A percentile compares a stretch with the other conserved stretches of the same genome.
Conservation (phyloP, 768 basidiomycete species). For the Russula lepida region DNA sequence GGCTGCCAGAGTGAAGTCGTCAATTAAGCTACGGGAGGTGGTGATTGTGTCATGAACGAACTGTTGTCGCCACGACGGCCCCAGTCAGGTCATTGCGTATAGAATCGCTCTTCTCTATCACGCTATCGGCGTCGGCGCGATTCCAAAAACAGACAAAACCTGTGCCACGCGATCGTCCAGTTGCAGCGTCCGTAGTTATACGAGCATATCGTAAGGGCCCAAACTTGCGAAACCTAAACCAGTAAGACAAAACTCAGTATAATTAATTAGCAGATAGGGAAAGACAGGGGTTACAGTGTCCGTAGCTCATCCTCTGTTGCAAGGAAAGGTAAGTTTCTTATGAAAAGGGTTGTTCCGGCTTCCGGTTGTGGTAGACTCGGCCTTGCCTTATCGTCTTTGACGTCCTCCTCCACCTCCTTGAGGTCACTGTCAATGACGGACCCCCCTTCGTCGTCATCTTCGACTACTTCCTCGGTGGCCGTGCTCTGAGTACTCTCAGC, state of each 20-base stretch:
- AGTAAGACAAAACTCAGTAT: background rate
- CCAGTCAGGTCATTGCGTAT: slow-evolving; percentile 58
- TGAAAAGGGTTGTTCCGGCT: slow-evolving; percentile 84
- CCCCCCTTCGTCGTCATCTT: slow-evolving; percentile 33
- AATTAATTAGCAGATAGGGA: background rate
- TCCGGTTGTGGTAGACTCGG: slow-evolving; percentile 76
- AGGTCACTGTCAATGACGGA: slow-evolving; percentile 22
- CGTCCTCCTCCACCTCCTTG: slow-evolving; percentile 34
- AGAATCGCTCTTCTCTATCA: slow-evolving; percentile 70
- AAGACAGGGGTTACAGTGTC: slow-evolving; percentile 48
- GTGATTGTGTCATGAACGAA: slow-evolving; percentile 1
- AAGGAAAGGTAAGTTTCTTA: slow-evolving; percentile 87
- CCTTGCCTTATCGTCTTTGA: slow-evolving; percentile 22
- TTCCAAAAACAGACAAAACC: slow-evolving; percentile 99
- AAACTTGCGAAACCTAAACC: slow-evolving; percentile 74
- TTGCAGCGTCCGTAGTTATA: slow-evolving; percentile 75
- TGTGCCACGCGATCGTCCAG: slow-evolving; percentile 85
- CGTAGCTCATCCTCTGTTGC: slow-evolving; percentile 91
- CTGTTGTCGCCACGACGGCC: slow-evolving; percentile 22
- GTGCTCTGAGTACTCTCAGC: slow-evolving; percentile 24
- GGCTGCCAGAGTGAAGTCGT: slow-evolving; percentile 29
- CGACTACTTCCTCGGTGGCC: slow-evolving; percentile 35
- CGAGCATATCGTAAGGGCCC: slow-evolving; percentile 90
- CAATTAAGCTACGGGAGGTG: background rate
- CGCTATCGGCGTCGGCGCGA: slow-evolving; percentile 78